Evolutionary conservation across 2,329 filamentous ascomycete genomes (phyloP).

Genomic region (Diplodia seriata): DNA sequence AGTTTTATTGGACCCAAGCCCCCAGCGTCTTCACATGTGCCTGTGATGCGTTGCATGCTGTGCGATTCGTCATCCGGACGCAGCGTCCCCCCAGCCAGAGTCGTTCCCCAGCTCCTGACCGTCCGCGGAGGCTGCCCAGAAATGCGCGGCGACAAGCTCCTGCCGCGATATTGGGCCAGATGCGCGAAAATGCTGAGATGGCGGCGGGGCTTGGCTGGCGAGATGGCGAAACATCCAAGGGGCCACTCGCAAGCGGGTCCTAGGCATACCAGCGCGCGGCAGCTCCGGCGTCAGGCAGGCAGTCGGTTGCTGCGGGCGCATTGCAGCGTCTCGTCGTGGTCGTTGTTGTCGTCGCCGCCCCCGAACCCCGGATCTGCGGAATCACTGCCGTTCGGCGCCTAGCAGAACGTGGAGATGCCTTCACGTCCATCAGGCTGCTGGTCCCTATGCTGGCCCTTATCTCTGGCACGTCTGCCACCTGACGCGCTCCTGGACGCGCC

Average conservation of each 20-base stretch:
- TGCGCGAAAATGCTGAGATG: conserved; percentile 1
- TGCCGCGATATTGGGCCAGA: conserved; percentile 6
- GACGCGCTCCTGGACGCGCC: conserved; percentile 15
- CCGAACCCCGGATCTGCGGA: conserved; percentile 22
- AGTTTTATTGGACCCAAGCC: conserved; percentile 21
- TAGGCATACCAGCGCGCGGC: not conserved
- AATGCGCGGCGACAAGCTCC: conserved; percentile 11
- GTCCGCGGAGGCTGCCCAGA: conserved; percentile 13
- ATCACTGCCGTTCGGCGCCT: conserved; percentile 2
- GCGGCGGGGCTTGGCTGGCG: conserved; percentile 2
- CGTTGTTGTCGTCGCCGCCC: not conserved
- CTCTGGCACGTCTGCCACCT: conserved; percentile 20
- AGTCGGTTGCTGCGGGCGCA: not conserved
- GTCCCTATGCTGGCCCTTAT: conserved; percentile 13
- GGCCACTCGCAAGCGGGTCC: not conserved
- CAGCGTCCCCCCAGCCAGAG: not conserved
- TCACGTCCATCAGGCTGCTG: not conserved
- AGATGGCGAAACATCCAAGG: conserved; percentile 2
- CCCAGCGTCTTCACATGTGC: conserved; percentile 28
- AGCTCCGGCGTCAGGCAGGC: conserved; percentile 1
- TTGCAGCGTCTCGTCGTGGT: conserved; percentile 22
- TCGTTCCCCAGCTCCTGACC: conserved; percentile 21
- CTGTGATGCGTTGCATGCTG: conserved; percentile 20
- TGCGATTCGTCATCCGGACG: conserved; percentile 24
- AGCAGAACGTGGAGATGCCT: conserved; percentile 27